Evolutionary conservation across 1,139 yeast species (phyloP).

Genomic region (Arxiozyma bovina): DNA sequence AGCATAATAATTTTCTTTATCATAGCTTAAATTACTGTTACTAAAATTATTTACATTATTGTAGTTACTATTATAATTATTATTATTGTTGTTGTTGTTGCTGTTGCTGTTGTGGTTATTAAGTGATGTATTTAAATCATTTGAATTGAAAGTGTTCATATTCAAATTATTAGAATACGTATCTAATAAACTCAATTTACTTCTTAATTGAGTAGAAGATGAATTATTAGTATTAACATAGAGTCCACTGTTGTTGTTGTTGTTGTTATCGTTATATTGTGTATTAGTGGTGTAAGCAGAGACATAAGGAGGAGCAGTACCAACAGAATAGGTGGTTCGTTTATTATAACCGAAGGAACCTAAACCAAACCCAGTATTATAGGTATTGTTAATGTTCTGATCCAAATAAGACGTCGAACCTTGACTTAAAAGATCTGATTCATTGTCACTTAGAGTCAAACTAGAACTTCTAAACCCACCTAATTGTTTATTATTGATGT

Average conservation of each 20-base stretch:
- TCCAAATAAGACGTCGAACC: slow-evolving; percentile 3
- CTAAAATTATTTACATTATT: not conserved
- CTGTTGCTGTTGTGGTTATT: slow-evolving; percentile 3
- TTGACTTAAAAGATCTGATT: slow-evolving; percentile 18
- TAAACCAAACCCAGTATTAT: not conserved
- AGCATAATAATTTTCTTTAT: slow-evolving; percentile 4
- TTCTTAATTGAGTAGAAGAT: not conserved
- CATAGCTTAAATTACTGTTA: slow-evolving; percentile 1
- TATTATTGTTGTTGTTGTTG: not conserved
- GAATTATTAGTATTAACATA: not conserved
- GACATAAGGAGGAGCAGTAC: slow-evolving; percentile 14
- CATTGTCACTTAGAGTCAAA: slow-evolving; percentile 22
- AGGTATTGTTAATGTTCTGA: not conserved
- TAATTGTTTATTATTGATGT: slow-evolving; percentile 15
- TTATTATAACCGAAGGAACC: not conserved
- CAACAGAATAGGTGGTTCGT: slow-evolving; percentile 9
- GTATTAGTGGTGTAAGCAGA: slow-evolving; percentile 4
- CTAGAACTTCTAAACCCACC: slow-evolving; percentile 30
- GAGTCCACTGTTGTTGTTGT: not conserved
- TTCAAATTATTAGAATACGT: slow-evolving; percentile 1
- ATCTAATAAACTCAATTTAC: slow-evolving; percentile 1
- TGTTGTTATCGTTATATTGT: not conserved
- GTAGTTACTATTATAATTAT: too few species aligned
- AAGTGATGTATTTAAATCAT: not conserved
- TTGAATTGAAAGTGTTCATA: slow-evolving; percentile 2